A percentile compares a stretch with the other conserved stretches of the same genome.
Evolutionary conservation across 2,329 filamentous ascomycete genomes (phyloP).

Genomic region (Dryadomyces quercivorus): DNA sequence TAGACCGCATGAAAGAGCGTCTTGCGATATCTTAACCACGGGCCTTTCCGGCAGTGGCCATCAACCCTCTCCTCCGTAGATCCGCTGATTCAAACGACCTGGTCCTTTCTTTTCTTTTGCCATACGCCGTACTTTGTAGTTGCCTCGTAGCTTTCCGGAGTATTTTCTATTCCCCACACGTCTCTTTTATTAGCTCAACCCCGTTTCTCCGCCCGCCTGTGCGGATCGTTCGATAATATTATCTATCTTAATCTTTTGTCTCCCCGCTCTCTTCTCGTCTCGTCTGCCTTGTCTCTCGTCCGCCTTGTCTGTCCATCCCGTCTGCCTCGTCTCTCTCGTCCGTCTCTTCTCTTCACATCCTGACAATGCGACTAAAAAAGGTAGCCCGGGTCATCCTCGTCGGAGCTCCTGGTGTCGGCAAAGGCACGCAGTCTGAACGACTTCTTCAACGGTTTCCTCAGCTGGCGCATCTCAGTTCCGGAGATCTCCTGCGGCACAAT

Average conservation of each 20-base stretch:
- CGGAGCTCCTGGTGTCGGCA: slow-evolving; percentile 92
- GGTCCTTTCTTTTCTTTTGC: no score
- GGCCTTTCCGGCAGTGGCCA: not conserved
- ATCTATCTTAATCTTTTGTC: not conserved
- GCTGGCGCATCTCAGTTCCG: slow-evolving; percentile 83
- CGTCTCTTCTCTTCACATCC: not conserved
- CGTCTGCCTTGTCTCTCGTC: not conserved
- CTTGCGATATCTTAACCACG: not conserved
- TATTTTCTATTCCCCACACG: not conserved
- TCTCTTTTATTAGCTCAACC: not conserved
- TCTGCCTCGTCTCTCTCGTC: not conserved
- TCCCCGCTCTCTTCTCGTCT: no score
- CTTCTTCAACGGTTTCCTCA: slow-evolving; percentile 79
- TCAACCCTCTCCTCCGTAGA: not conserved
- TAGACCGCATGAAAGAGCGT: no score
- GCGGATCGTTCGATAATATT: not conserved
- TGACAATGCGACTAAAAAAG: slow-evolving; percentile 53
- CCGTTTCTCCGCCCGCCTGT: slow-evolving; percentile 2
- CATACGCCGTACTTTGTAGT: not conserved
- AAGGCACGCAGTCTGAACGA: slow-evolving; percentile 89
- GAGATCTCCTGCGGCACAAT: slow-evolving; percentile 84
- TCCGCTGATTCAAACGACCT: no score
- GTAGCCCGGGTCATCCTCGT: slow-evolving; percentile 91
- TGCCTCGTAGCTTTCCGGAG: not conserved
- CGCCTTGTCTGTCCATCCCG: not conserved